Conservation (phyloP, 1,139 yeast species). For the Zygoascus sp. region DNA sequence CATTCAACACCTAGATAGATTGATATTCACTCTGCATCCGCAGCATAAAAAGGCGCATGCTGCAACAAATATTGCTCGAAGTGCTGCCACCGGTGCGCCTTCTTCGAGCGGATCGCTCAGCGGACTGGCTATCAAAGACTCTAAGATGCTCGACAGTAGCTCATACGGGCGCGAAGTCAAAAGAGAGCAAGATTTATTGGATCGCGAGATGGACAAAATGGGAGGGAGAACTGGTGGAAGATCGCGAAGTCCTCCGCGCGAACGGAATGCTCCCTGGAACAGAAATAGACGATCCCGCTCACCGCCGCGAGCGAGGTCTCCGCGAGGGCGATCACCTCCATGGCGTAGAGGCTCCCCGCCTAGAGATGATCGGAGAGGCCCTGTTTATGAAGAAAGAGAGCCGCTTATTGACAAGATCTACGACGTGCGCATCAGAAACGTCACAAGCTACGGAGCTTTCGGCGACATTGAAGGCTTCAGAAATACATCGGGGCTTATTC, state of each 20-base stretch:
- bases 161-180: slow-evolving; percentile 12
- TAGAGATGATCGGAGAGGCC: slow-evolving; percentile 7
- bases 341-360: slow-evolving; percentile 12
- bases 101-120: too few relatives aligned
- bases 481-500: slow-evolving; percentile 48
- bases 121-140: slow-evolving; percentile 27
- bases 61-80: too few relatives aligned
- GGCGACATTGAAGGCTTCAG: slow-evolving; percentile 45
- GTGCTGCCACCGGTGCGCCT: too few relatives aligned
- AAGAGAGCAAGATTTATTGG: slow-evolving; percentile 5
- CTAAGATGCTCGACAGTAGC: slow-evolving; percentile 14
- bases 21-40: slow-evolving; percentile 35
- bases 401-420: slow-evolving; percentile 47
- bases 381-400: slow-evolving; percentile 12
- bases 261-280: slow-evolving; percentile 9
- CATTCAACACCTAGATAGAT: slow-evolving; percentile 38
- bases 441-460: slow-evolving; percentile 77
- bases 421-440: slow-evolving; percentile 54
- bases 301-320: too few relatives aligned
- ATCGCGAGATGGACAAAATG: neutral
- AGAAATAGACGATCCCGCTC: slow-evolving; percentile 5
- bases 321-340: slow-evolving; percentile 12
- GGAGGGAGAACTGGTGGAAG: slow-evolving; percentile 2
- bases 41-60: too few relatives aligned
- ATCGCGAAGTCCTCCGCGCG: slow-evolving; percentile 1